Evolutionary conservation across 164 flowering plant genomes (phyloP).

Genomic region (Santalum album): DNA sequence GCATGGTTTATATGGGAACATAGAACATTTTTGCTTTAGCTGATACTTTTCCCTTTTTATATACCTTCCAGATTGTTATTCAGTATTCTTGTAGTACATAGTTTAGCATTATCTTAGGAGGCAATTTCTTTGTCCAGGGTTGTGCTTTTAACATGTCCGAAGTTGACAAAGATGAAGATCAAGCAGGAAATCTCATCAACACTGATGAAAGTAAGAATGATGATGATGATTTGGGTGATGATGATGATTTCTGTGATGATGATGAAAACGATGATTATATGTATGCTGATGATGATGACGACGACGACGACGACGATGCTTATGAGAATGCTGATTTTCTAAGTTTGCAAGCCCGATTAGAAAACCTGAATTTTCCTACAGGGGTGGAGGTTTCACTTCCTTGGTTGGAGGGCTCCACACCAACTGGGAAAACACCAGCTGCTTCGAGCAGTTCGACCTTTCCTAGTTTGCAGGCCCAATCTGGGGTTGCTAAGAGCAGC

Average conservation of each 20-base stretch:
- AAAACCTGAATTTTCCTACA: conserved; percentile 49
- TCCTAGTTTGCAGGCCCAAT: conserved; percentile 18
- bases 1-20: no score
- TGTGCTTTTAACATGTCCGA: neutral
- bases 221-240: conserved; percentile 10
- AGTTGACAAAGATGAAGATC: conserved; percentile 3
- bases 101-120: neutral
- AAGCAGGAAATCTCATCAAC: neutral
- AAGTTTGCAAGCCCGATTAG: conserved; percentile 39
- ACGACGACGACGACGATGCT: conserved; percentile 16
- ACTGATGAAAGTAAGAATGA: neutral
- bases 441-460: conserved; percentile 7
- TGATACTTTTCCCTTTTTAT: no score
- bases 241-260: conserved; percentile 12
- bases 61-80: no score
- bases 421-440: conserved; percentile 13
- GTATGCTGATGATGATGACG: conserved; percentile 12
- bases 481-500: conserved; percentile 16
- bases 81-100: neutral
- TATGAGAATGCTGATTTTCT: conserved; percentile 31
- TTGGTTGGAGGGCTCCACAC: conserved; percentile 26
- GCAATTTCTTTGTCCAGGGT: neutral
- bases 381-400: conserved; percentile 50
- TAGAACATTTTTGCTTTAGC: no score
- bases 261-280: neutral